phyloP scores from a whole-genome alignment of 2,329 filamentous ascomycete species.

The Epichloe coenophiala region DNA sequence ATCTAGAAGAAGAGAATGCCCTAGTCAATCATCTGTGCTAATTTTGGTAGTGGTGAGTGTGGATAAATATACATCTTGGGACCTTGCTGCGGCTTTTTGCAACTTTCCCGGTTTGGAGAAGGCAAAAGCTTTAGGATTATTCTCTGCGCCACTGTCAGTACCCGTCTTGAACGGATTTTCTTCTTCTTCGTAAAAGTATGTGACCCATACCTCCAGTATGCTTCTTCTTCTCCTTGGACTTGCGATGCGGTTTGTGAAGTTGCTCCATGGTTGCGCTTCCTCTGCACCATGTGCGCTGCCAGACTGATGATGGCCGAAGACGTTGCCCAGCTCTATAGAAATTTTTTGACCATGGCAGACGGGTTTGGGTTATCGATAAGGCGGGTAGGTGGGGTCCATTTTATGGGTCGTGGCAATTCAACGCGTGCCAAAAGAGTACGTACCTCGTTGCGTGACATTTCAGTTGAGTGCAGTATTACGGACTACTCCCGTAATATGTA shows the following conservation, averaged over 20 bases:
- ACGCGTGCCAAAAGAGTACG: background rate
- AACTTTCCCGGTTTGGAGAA: conserved; percentile 71
- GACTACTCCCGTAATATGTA: no score
- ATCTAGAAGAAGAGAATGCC: conserved; percentile 36
- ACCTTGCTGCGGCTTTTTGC: conserved; percentile 59
- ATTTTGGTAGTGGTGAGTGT: background rate
- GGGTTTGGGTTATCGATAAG: conserved; percentile 3
- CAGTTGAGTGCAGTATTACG: no score
- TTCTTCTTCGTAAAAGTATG: no score
- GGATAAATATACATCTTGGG: conserved; percentile 45
- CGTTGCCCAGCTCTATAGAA: background rate
- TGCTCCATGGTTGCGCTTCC: conserved; percentile 48
- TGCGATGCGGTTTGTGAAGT: conserved; percentile 74
- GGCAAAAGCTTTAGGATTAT: conserved; percentile 83
- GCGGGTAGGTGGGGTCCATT: background rate
- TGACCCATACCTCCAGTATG: conserved; percentile 39
- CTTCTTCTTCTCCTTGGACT: conserved; percentile 75
- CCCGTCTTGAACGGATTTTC: background rate
- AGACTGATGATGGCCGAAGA: background rate
- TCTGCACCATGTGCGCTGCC: conserved; percentile 2
- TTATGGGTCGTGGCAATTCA: background rate
- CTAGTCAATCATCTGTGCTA: background rate
- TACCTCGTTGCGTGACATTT: background rate
- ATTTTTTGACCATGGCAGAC: conserved; percentile 1
- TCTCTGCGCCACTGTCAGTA: conserved; percentile 32